Evolutionary conservation across 2,329 filamentous ascomycete species (phyloP), one percentile per base, ranked within the genome.

Genomic region (Helicocarpus griseus): DNA sequence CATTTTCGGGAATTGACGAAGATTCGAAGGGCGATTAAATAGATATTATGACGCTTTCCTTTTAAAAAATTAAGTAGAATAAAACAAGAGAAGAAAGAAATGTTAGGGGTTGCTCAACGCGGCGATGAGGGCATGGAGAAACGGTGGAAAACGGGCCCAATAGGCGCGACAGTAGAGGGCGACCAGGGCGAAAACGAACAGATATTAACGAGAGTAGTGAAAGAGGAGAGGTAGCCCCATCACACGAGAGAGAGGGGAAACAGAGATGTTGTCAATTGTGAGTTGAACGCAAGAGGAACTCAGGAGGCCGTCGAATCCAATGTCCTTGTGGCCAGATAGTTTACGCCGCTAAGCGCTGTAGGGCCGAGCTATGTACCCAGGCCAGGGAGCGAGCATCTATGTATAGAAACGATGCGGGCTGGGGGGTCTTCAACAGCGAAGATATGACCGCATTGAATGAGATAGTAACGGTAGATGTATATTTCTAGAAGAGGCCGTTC

Each of bases 201-300:
- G 22, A 19, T 44, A 51, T 66, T 60, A 69, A 66, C 61, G 66
- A 70, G 63, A 63, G 68, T 67, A 61, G 55, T 56, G 57, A 61
- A 63, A 56, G 39, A 59, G 61, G 53, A 60, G 50, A 60, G 56
- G 57, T 62, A 48, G 57, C 59, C 63, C 65, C 67, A 69, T 69
- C 58, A 63, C 65, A 61, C 55, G 56, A 54, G 50, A 56, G 48
- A 56, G 41, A 54, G 54, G 55, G 50, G 49, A 56, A 45, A 41
- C 50, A 59, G 57, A 60, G 60, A 58, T 60, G 54, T 59, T 59
- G 58, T 60, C 53, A 55, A n/a, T n/a, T n/a, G 39, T 58, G 54
- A 51, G 59, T 52, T 50, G 54, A 48, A 57, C n/a, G n/a, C n/a
- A n/a, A 24, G 35, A 35, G 47, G n/a, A 39, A 50, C 50, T 45